Base-by-base conservation (phyloP, 768 basidiomycete genomes). In the Lactarius vividus region DNA sequence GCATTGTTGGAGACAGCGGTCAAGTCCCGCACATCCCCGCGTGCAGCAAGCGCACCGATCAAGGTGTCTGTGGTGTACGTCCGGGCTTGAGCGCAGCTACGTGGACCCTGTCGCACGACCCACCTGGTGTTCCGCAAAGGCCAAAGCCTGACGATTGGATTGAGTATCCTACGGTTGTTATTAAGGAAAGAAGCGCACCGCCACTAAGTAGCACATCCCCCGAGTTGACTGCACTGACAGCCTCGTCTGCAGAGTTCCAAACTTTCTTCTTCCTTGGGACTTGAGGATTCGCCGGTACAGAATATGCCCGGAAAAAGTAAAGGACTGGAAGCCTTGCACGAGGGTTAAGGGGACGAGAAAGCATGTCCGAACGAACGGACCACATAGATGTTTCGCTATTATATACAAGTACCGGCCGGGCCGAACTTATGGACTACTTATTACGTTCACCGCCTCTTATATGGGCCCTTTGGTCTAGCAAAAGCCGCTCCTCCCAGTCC, bases 1-100 rank as follows among this genome's bases (percentile, higher is more conserved):
- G 90, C 89, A 77, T 96, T 96, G 74, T 96, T 96, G 20, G 92
- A 94, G 26, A 96, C 88, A 53, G 87, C 93, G 35, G 87, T 94
- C 59, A 97, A 77, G 69, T 86, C 79, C 52, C 73, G 80, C n/a
- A 96, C 84, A 55, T 92, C 89, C 65, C 83, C 84, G 65, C 93
- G 84, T 74, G 84, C 86, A 9, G 86, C 78, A 49, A 97, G 80
- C 3, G 95, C 94, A 26, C 78, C 80, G 35, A 96, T 88, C 55
- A 97, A 80, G 3, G 94, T 95, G 75, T 96, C 94, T 89, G 65
- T 28, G 40, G 8, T n/a, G 46, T 49, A 29, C 23, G 16, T 49
- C 40, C 52, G 37, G 42, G 29, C 53, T 31, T 52, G 37, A 52
- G 64, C 31, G 65, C 64, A 26, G 52, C 65, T 53, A 40, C 28